Evolutionary conservation across 371 early-diverging fungal species (phyloP).

Genomic region (Mortierella sp.): DNA sequence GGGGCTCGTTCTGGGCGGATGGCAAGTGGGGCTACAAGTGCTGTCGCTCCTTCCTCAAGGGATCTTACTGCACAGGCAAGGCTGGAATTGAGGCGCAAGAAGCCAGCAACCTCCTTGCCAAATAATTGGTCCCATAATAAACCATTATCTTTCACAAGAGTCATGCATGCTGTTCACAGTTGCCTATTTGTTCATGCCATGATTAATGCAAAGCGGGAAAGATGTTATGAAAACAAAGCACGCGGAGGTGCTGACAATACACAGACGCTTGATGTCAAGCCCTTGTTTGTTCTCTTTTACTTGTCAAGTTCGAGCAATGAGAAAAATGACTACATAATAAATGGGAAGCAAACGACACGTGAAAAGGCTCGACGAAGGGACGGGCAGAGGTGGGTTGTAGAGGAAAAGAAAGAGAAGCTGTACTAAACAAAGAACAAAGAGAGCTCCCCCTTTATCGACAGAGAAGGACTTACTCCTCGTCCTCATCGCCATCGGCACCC

Average conservation of each 20-base stretch:
- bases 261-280: conserved; percentile 17
- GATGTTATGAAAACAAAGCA: not conserved
- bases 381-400: conserved; percentile 68
- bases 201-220: not conserved
- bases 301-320: not conserved
- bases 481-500: conserved; percentile 75
- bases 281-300: conserved; percentile 7
- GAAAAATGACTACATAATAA: not conserved
- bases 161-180: not conserved
- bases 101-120: conserved; percentile 34
- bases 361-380: conserved; percentile 79
- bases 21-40: conserved; percentile 98
- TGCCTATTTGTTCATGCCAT: not conserved
- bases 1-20: conserved; percentile 97
- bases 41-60: conserved; percentile 82
- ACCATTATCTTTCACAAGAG: not conserved
- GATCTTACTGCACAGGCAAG: conserved; percentile 87
- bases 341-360: conserved; percentile 6
- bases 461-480: conserved; percentile 27
- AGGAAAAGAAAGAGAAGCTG: not conserved
- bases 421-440: not conserved
- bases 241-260: not conserved
- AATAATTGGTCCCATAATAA: conserved; percentile 3
- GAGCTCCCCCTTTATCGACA: not conserved
- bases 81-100: conserved; percentile 81